Base-by-base conservation (phyloP, 2,329 filamentous ascomycete genomes). In the Curvularia verruculosa region DNA sequence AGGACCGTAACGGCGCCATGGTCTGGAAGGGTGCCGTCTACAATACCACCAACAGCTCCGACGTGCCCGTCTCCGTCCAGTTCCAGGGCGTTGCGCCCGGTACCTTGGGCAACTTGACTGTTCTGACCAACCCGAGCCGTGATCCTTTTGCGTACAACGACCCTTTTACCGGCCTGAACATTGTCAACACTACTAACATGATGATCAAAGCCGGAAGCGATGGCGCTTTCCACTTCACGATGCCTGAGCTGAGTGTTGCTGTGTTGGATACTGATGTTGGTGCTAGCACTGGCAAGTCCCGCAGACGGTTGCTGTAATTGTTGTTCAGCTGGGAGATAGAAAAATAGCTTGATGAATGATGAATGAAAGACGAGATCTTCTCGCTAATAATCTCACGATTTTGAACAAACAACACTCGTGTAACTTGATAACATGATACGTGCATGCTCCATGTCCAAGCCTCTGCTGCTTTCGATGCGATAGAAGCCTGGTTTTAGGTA, bases 221-320 rank as follows among this genome's bases (percentile, higher is more conserved):
- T 24, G 85, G 85, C 2, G 70, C 64, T 1, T 85, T 87, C 62
- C 72, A 71, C 41, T 87, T 87, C 63, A 76, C 68, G 24, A 58
- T 87, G 65, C 84, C 84, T 0, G 75, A 83, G 61, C 72, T 85
- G 55, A 85, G 83, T 61, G 80, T 87, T 47, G 84, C 83, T 13
- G 80, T 87, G 2, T 66, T 87, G 50, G 82, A 85, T 40, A 71
- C 69, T 15, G 74, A 67, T 37, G 41, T 54, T 46, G 12, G 49
- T 37, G 53, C 53, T 18, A 48, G 37, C 19, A 56, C 49, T 31
- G 21, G 28, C 0, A 36, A 37, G 10, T 56, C 48, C 18, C 37
- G 37, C 3, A 46, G 48, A 12, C 15, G 44, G n/a, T 12, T 39
- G 44, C 19, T 31, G 28, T 51, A 28, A 18, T 31, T 23, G 19